Conservation (phyloP, 2,329 filamentous ascomycete genomes). For the Macroventuria anomochaeta region DNA sequence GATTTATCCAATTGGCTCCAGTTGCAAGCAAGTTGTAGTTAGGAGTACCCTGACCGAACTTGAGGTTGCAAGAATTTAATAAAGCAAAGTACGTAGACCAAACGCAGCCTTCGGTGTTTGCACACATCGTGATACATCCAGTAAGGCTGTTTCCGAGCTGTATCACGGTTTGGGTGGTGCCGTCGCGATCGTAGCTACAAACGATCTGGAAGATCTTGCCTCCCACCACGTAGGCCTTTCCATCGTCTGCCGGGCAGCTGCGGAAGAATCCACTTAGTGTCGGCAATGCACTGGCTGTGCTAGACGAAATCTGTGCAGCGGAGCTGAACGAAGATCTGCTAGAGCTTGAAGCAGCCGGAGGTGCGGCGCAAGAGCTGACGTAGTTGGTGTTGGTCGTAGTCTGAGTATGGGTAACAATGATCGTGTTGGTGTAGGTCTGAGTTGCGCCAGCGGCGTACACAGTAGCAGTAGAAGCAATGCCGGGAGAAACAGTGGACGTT, state of each 20-base stretch:
- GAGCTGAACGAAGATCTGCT: not conserved
- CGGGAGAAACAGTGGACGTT: not conserved
- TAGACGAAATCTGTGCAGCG: not conserved
- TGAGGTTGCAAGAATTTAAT: not conserved
- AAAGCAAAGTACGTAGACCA: constrained; percentile 1
- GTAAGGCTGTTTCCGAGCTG: not conserved
- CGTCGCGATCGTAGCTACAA: not conserved
- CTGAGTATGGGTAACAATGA: not conserved
- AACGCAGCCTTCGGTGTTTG: not conserved
- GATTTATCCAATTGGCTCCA: not conserved
- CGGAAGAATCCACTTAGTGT: not conserved
- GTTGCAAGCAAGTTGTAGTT: not conserved
- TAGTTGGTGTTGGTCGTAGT: constrained; percentile 10
- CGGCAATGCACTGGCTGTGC: not conserved
- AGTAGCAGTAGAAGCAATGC: constrained; percentile 3
- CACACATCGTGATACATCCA: not conserved
- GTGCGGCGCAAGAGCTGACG: constrained; percentile 4
- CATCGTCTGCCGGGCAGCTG: not conserved
- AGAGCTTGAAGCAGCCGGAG: not conserved
- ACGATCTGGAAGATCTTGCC: not conserved
- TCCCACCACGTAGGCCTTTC: not conserved
- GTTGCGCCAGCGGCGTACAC: constrained; percentile 1
- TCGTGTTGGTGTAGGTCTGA: constrained; percentile 3
- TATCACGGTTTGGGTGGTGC: not conserved
- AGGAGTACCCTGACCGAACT: not conserved